phyloP scores from a whole-genome alignment of 2,329 filamentous ascomycete genomes.

The Chaetomiaceae sp. region DNA sequence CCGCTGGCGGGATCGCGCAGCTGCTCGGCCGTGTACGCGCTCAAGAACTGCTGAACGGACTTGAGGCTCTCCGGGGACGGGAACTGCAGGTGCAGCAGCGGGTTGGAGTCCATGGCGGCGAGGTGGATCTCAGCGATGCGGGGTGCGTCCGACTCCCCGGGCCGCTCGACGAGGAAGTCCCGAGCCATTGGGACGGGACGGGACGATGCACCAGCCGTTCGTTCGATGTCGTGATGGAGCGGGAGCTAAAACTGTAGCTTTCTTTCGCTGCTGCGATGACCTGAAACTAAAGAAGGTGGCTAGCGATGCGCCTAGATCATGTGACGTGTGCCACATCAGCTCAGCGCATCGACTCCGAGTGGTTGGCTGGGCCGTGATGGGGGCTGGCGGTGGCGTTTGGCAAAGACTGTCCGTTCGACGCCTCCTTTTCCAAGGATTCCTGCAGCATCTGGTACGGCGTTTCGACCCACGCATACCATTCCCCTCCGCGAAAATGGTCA shows the following conservation, averaged over 20 bases:
- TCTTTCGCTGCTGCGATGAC: neutral
- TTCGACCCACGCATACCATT: conserved; percentile 32
- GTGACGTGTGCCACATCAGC: conserved; percentile 17
- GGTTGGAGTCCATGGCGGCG: conserved; percentile 37
- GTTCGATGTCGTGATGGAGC: neutral
- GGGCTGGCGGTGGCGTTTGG: neutral
- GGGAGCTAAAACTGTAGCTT: neutral
- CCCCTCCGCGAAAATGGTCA: conserved; percentile 27
- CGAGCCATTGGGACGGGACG: conserved; percentile 16
- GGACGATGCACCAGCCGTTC: neutral
- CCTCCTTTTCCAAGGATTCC: conserved; percentile 8
- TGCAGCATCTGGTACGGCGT: conserved; percentile 24
- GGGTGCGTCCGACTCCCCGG: conserved; percentile 18
- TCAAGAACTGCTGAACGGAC: conserved; percentile 32
- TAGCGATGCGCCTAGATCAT: conserved; percentile 10
- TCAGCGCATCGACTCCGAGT: conserved; percentile 3
- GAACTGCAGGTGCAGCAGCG: conserved; percentile 39
- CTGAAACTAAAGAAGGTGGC: neutral
- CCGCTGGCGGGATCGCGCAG: conserved; percentile 28
- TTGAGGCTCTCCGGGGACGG: conserved; percentile 31
- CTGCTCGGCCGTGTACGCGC: conserved; percentile 30
- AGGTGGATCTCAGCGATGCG: conserved; percentile 34
- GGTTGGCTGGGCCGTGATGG: neutral
- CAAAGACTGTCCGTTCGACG: neutral
- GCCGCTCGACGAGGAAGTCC: conserved; percentile 12